These are phyloP conservation scores for Protomyces pachydermus DNA, from an alignment of 1,139 yeast genomes.

Conservation along the genomic window DNA sequence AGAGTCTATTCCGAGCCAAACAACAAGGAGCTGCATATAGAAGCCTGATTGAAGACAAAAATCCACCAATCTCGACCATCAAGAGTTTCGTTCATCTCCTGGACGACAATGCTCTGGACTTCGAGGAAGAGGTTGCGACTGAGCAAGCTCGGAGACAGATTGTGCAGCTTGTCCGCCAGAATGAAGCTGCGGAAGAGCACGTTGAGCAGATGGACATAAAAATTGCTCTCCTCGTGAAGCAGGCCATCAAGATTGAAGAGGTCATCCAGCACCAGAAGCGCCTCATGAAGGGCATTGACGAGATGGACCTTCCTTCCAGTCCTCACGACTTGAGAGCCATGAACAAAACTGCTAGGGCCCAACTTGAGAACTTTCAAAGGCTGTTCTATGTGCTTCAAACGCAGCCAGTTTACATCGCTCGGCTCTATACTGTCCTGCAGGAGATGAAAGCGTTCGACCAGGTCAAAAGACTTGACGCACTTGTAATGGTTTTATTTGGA, in stretches of 20 bases:
- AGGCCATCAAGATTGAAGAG: conserved; percentile 75
- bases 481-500: conserved; percentile 50
- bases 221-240: conserved; percentile 69
- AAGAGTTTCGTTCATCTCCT: conserved; percentile 70
- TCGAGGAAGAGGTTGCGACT: conserved; percentile 67
- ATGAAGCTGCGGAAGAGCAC: conserved; percentile 65
- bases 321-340: conserved; percentile 42
- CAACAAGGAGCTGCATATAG: conserved; percentile 70
- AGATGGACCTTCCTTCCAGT: conserved; percentile 29
- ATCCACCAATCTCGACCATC: conserved; percentile 75
- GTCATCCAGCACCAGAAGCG: conserved; percentile 51
- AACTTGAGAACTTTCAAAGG: conserved; percentile 64
- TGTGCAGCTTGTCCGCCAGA: conserved; percentile 55
- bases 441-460: conserved; percentile 31
- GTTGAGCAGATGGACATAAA: conserved; percentile 78
- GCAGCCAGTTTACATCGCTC: conserved; percentile 66
- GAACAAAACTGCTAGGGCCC: conserved; percentile 43
- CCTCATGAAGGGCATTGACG: conserved; percentile 28
- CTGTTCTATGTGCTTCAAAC: conserved; percentile 80
- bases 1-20: conserved; percentile 64
- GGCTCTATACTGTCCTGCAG: conserved; percentile 45
- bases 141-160: conserved; percentile 66
- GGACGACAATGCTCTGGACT: conserved; percentile 68
- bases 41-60: conserved; percentile 59
- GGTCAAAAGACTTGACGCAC: conserved; percentile 44